phyloP scores from a whole-genome alignment of 192 early-diverging fungal species.

The Coemansia sp. region DNA sequence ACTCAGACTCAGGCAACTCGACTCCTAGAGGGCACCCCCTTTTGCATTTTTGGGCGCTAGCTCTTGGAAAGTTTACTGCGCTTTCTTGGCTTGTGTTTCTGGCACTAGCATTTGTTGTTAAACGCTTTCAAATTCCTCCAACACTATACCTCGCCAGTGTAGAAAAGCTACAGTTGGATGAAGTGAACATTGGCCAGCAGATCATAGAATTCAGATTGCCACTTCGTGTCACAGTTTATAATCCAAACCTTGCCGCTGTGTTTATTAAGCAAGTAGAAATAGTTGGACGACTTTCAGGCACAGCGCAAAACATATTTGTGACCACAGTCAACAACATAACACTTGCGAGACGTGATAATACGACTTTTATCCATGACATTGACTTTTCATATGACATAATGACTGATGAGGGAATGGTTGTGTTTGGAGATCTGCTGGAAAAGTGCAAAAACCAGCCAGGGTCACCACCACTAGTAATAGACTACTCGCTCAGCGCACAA shows the following conservation, averaged over 20 bases:
- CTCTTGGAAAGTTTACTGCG: neutral
- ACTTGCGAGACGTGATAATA: neutral
- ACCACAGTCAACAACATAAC: neutral
- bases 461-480: slow-evolving; percentile 5
- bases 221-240: neutral
- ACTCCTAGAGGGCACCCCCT: neutral
- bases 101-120: neutral
- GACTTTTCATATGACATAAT: slow-evolving; percentile 2
- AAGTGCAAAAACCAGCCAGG: slow-evolving; percentile 1
- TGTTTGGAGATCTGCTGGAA: neutral
- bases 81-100: neutral
- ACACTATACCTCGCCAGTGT: neutral
- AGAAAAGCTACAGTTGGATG: neutral
- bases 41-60: neutral
- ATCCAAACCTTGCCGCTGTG: neutral
- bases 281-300: neutral
- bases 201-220: neutral
- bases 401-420: neutral
- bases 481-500: neutral
- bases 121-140: slow-evolving; percentile 1
- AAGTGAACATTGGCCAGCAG: neutral
- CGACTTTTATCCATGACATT: neutral
- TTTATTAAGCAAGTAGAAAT: neutral
- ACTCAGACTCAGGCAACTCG: neutral
- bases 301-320: neutral